A percentile compares a stretch with the other conserved stretches of the same genome.
Evolutionary conservation across 371 early-diverging fungal species (phyloP).

Genomic region (Rhizopus microsporus): DNA sequence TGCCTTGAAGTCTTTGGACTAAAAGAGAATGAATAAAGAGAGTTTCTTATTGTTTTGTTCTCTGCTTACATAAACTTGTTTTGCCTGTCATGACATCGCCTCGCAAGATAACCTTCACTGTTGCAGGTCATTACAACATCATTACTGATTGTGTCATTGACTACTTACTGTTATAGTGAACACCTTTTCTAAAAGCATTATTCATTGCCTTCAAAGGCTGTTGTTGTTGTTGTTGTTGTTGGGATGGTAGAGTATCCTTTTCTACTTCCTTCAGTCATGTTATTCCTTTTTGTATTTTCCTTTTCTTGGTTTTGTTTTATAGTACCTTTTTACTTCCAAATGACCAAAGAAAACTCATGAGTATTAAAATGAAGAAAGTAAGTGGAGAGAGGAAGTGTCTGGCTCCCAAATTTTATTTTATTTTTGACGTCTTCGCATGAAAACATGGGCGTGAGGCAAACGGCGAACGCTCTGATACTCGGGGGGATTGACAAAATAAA

Average conservation of each 20-base stretch:
- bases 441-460: slow-evolving; percentile 45
- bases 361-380: neutral
- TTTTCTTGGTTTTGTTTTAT: neutral
- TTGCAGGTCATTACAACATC: neutral
- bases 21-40: neutral
- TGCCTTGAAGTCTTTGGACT: slow-evolving; percentile 66
- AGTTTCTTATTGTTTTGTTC: slow-evolving; percentile 3
- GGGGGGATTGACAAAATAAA: slow-evolving; percentile 48
- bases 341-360: slow-evolving; percentile 47
- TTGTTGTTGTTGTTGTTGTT: slow-evolving; percentile 17
- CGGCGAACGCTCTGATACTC: slow-evolving; percentile 38
- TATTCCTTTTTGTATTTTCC: neutral
- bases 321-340: slow-evolving; percentile 40
- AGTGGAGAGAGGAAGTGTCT: slow-evolving; percentile 2
- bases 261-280: neutral
- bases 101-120: slow-evolving; percentile 69
- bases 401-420: neutral
- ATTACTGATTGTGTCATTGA: neutral
- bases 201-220: slow-evolving; percentile 48
- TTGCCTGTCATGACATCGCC: slow-evolving; percentile 73
- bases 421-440: slow-evolving; percentile 5
- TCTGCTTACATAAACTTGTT: slow-evolving; percentile 56
- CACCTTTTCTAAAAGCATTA: slow-evolving; percentile 49
- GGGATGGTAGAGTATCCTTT: slow-evolving; percentile 20
- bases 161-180: slow-evolving; percentile 58